phyloP scores from a whole-genome alignment of 805 yeast genomes.

The Candida andamanensis region DNA sequence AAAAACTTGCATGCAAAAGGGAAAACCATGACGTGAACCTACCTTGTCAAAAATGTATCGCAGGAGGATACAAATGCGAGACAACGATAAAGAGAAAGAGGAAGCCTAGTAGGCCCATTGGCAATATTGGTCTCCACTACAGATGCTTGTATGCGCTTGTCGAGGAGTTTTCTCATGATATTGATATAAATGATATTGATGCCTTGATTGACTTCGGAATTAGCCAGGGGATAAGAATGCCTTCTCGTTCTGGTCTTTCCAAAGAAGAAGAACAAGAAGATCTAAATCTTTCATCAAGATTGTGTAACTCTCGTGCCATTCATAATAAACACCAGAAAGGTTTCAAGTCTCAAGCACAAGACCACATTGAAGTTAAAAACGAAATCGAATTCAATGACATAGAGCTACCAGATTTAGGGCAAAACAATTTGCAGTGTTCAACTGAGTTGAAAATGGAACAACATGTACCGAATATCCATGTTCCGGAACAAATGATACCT shows the following conservation, averaged over 20 bases:
- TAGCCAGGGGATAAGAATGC: not conserved
- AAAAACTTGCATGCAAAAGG: slow-evolving; percentile 3
- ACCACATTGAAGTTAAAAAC: not conserved
- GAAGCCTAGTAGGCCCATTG: slow-evolving; percentile 38
- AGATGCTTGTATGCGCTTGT: slow-evolving; percentile 36
- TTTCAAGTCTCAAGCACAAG: not conserved
- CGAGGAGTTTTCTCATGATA: slow-evolving; percentile 39
- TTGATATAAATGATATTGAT: slow-evolving; percentile 40
- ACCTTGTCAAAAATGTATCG: not conserved
- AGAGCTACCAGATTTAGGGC: too few species aligned
- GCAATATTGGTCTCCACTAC: slow-evolving; percentile 40
- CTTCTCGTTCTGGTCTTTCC: not conserved
- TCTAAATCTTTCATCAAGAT: too few species aligned
- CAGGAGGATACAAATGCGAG: not conserved
- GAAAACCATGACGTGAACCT: not conserved
- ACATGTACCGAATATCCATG: too few species aligned
- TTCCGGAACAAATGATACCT: too few species aligned
- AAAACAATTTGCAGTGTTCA: too few species aligned
- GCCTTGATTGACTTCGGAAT: not conserved
- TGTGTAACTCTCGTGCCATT: too few species aligned
- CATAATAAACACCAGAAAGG: too few species aligned
- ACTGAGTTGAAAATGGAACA: too few species aligned
- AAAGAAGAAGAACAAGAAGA: not conserved
- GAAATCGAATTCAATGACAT: not conserved
- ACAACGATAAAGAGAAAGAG: slow-evolving; percentile 28